A percentile compares a stretch with the other conserved stretches of the same genome.
Conservation (phyloP, 257 asterid genomes). For the Lantana camara region DNA sequence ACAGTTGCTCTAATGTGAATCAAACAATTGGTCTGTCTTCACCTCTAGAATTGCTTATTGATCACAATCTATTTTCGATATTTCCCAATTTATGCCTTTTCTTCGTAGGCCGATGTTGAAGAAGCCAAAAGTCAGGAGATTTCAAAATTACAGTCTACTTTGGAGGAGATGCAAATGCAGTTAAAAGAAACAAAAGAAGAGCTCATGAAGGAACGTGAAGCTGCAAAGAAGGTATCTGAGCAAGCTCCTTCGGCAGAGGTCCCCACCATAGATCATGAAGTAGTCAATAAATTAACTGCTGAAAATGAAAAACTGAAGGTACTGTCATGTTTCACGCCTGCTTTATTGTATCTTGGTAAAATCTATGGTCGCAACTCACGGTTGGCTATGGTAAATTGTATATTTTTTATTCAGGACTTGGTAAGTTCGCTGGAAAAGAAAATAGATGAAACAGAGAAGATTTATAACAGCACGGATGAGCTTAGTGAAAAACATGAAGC, state of each 20-base stretch:
- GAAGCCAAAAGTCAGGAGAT: conserved; percentile 67
- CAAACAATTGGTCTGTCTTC: conserved; percentile 7
- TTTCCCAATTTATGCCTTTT: conserved; percentile 3
- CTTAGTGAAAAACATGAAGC: conserved; percentile 59
- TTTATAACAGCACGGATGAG: conserved; percentile 58
- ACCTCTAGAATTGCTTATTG: neutral
- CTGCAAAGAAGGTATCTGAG: conserved; percentile 36
- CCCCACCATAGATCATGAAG: too few species aligned
- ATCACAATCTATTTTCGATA: conserved; percentile 4
- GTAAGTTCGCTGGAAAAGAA: conserved; percentile 64
- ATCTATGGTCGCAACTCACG: conserved; percentile 20
- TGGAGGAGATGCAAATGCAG: conserved; percentile 58
- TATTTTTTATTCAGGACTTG: conserved; percentile 49
- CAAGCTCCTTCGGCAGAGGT: neutral
- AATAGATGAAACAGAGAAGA: conserved; percentile 73
- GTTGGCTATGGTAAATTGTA: conserved; percentile 17
- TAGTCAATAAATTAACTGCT: too few species aligned
- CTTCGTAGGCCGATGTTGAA: conserved; percentile 45
- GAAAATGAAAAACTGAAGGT: too few species aligned
- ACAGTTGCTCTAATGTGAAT: conserved; percentile 24
- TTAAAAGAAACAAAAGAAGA: conserved; percentile 53
- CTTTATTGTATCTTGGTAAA: neutral
- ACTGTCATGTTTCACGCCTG: too few species aligned
- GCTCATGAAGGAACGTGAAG: conserved; percentile 50
- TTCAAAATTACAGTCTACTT: conserved; percentile 57